Evolutionary conservation across 495 filamentous ascomycete genomes (phyloP).

Genomic region (Penicillium paradoxum): DNA sequence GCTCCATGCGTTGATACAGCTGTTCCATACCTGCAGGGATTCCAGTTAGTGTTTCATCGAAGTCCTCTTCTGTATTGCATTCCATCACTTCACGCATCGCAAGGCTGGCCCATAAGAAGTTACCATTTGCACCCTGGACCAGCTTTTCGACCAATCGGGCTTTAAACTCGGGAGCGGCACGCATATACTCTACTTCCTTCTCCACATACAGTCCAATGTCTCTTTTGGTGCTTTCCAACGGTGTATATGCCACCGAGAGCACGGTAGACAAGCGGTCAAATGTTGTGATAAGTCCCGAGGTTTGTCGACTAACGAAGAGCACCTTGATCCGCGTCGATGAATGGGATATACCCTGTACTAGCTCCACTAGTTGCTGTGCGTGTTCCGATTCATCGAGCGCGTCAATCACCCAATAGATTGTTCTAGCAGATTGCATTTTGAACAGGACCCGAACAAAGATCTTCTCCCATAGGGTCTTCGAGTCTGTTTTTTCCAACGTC

Average conservation of each 20-base stretch:
- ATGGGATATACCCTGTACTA: background rate
- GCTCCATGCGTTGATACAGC: background rate
- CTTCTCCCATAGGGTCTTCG: constrained; percentile 1
- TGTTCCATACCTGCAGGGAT: background rate
- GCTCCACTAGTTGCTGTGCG: background rate
- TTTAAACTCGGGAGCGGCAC: background rate
- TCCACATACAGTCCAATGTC: background rate
- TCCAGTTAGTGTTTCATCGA: background rate
- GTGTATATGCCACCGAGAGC: background rate
- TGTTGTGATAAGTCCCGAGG: background rate
- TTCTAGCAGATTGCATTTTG: background rate
- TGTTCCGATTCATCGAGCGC: constrained; percentile 4
- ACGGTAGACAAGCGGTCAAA: background rate
- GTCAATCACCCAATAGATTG: constrained; percentile 6
- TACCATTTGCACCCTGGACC: background rate
- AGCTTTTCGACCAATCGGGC: background rate
- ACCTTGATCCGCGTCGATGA: background rate
- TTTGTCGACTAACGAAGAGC: constrained; percentile 1
- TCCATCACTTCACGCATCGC: background rate
- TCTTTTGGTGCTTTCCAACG: background rate
- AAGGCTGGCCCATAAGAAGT: background rate
- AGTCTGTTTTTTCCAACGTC: background rate
- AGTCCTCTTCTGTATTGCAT: background rate
- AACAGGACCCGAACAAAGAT: background rate
- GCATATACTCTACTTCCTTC: background rate